Evolutionary conservation across 23 red algal species (phyloP).

Genomic region (Rhodosorus marinus): DNA sequence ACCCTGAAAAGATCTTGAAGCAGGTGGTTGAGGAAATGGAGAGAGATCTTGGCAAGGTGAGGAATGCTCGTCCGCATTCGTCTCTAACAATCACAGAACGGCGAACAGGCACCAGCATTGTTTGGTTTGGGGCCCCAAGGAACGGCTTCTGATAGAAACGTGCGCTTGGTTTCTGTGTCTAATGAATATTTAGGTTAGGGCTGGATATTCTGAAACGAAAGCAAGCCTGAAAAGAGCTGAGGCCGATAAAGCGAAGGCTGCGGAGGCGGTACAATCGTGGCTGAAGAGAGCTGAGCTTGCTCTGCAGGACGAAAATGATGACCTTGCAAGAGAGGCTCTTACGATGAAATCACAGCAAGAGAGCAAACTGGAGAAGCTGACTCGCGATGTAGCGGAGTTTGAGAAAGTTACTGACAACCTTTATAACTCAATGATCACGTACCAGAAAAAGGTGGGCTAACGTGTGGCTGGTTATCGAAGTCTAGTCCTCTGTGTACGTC

Average conservation of each 20-base stretch:
- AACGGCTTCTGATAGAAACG: slow-evolving; percentile 9
- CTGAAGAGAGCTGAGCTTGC: slow-evolving; percentile 9
- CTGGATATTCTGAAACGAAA: no score
- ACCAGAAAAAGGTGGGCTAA: slow-evolving; percentile 14
- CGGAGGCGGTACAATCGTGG: slow-evolving; percentile 14
- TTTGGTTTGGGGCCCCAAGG: slow-evolving; percentile 11
- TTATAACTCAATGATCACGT: slow-evolving; percentile 17
- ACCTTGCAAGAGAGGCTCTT: no score
- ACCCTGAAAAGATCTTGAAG: slow-evolving; percentile 20
- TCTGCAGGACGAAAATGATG: slow-evolving; percentile 15
- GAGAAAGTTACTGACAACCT: slow-evolving; percentile 17
- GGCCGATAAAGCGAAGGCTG: slow-evolving; percentile 2
- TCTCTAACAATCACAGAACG: slow-evolving; percentile 12
- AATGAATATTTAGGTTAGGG: no score
- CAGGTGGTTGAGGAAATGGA: slow-evolving; percentile 16
- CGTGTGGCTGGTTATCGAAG: no score
- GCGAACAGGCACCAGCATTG: slow-evolving; percentile 12
- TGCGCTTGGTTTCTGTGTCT: no score
- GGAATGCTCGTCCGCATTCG: slow-evolving; percentile 22
- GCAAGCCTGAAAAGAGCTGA: slow-evolving; percentile 11
- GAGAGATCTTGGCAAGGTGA: slow-evolving; percentile 7
- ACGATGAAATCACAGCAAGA: no score
- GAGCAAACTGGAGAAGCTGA: no score
- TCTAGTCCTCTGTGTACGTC: no score
- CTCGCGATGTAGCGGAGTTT: no score